These are phyloP conservation scores for Sporothrix luriei DNA, from an alignment of 2,329 filamentous ascomycete species.

Conservation along the genomic window DNA sequence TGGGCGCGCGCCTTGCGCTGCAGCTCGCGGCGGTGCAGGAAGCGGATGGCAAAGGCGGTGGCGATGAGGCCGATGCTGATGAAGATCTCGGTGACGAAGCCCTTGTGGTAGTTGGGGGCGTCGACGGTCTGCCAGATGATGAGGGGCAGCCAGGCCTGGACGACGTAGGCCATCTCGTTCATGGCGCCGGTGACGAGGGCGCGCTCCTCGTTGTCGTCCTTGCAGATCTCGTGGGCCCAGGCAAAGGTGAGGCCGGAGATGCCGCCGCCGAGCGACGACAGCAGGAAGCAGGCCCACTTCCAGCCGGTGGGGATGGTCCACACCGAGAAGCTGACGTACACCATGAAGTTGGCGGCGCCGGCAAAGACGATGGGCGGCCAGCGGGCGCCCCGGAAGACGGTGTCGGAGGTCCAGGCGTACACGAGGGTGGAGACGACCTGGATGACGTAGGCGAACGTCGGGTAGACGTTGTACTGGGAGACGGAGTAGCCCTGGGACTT, in stretches of 20 bases:
- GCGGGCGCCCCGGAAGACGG: conserved; percentile 58
- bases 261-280: conserved; percentile 56
- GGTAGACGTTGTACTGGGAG: conserved; percentile 54
- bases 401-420: conserved; percentile 69
- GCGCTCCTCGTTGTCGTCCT: conserved; percentile 62
- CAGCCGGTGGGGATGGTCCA: conserved; percentile 55
- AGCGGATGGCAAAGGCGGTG: conserved; percentile 52
- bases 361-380: conserved; percentile 67
- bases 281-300: conserved; percentile 66
- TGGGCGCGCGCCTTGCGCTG: not conserved
- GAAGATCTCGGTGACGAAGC: conserved; percentile 58
- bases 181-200: conserved; percentile 66
- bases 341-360: conserved; percentile 48
- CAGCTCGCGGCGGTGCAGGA: conserved; percentile 50
- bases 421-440: conserved; percentile 60
- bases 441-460: conserved; percentile 60
- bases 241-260: conserved; percentile 52
- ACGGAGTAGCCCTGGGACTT: conserved; percentile 50
- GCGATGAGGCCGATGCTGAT: conserved; percentile 54
- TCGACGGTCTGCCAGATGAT: conserved; percentile 68
- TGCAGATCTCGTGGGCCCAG: conserved; percentile 56
- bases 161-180: conserved; percentile 70
- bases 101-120: conserved; percentile 62
- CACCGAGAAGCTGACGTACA: conserved; percentile 46
- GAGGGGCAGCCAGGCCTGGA: conserved; percentile 70